Conservation (phyloP, 1,284 basidiomycete genomes). For the Ceratobasidium theobromae region DNA sequence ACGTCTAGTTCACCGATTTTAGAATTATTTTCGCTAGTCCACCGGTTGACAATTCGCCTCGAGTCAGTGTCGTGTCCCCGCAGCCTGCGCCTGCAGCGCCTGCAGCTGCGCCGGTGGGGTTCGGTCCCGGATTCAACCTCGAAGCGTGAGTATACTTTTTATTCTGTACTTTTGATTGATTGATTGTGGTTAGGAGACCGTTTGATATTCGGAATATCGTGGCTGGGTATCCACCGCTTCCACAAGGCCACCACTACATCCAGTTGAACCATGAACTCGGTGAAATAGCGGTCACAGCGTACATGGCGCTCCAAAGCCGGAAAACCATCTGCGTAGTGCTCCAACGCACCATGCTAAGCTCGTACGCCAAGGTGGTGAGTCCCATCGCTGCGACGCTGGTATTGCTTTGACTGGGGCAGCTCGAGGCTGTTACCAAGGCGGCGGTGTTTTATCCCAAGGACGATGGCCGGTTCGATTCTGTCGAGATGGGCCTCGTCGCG, state of each 20-base stretch:
- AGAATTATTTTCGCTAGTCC: no score
- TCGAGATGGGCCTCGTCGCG: neutral
- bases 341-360: neutral
- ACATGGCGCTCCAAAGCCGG: neutral
- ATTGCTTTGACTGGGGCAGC: no score
- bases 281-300: neutral
- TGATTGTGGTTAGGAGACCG: no score
- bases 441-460: neutral
- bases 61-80: no score
- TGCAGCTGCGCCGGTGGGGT: no score
- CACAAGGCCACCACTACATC: conserved; percentile 2
- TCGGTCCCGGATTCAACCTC: no score
- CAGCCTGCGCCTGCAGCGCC: no score
- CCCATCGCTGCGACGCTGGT: no score
- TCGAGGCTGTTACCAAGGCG: neutral
- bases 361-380: neutral
- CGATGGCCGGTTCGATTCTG: neutral
- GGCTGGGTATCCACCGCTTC: neutral
- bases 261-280: conserved; percentile 1
- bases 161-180: no score
- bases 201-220: neutral
- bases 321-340: conserved; percentile 18
- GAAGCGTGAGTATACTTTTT: no score
- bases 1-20: no score
- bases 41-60: no score